Conservation (phyloP, 148 eudicot genomes). For the Chenopodium album region DNA sequence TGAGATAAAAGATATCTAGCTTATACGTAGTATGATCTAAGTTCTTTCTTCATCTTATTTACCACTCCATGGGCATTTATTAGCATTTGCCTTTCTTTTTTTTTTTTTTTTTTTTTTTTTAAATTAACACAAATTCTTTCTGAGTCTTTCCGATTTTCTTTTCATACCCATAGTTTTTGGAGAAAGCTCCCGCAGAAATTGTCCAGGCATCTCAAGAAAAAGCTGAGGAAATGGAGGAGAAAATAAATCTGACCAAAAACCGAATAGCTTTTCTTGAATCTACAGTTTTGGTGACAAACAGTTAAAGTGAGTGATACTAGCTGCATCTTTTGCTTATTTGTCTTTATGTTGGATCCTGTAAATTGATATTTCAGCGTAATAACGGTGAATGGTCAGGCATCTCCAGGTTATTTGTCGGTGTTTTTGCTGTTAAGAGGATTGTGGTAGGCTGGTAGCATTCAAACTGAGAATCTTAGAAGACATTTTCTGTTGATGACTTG, state of each 20-base stretch:
- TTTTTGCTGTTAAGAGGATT: background rate
- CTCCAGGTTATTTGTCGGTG: too few species aligned
- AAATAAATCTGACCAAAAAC: constrained; percentile 66
- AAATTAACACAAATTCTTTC: background rate
- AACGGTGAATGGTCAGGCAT: background rate
- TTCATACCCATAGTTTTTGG: constrained; percentile 54
- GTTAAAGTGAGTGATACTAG: constrained; percentile 7
- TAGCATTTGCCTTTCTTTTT: too few species aligned
- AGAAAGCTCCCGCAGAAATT: constrained; percentile 86
- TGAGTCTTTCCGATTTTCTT: background rate
- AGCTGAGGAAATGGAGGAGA: constrained; percentile 82
- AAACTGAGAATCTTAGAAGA: background rate
- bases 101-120: too few species aligned
- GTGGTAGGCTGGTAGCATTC: too few species aligned
- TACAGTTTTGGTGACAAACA: constrained; percentile 45
- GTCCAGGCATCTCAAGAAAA: constrained; percentile 73
- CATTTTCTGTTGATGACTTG: too few species aligned
- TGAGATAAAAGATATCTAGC: too few species aligned
- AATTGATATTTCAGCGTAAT: background rate
- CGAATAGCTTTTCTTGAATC: constrained; percentile 83
- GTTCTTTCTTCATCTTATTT: too few species aligned
- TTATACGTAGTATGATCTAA: too few species aligned
- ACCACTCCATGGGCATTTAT: too few species aligned
- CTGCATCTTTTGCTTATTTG: too few species aligned
- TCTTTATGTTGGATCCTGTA: background rate